Evolutionary conservation across 192 early-diverging fungal species (phyloP).

Genomic region (Mycoemilia scoparia): DNA sequence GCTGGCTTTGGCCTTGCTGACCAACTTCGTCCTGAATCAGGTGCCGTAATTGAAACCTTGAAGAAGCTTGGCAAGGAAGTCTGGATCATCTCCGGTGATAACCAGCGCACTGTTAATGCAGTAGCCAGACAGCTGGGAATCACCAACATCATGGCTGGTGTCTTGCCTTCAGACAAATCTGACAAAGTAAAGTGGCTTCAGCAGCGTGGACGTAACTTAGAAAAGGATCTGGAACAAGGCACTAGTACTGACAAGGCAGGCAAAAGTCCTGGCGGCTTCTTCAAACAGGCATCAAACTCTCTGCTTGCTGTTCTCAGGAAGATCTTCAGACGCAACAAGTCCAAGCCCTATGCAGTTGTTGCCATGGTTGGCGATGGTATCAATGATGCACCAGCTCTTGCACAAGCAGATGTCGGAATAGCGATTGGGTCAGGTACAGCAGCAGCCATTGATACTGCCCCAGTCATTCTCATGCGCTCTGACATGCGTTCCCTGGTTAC

Average conservation of each 20-base stretch:
- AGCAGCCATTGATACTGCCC: constrained; percentile 77
- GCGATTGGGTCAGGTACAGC: constrained; percentile 80
- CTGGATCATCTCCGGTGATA: constrained; percentile 87
- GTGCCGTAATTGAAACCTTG: constrained; percentile 46
- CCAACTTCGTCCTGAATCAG: constrained; percentile 61
- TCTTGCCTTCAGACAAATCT: constrained; percentile 77
- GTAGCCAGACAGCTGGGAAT: constrained; percentile 71
- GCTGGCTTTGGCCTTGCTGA: constrained; percentile 69
- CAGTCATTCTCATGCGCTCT: constrained; percentile 62
- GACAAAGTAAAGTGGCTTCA: constrained; percentile 56
- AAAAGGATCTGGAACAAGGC: too few relatives aligned
- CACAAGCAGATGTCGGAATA: constrained; percentile 78
- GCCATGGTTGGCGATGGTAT: constrained; percentile 94
- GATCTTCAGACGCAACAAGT: background rate
- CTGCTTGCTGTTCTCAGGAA: background rate
- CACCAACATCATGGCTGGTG: constrained; percentile 74
- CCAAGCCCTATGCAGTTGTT: constrained; percentile 32
- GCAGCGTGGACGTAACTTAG: constrained; percentile 15
- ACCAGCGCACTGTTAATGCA: constrained; percentile 54
- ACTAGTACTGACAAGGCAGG: too few relatives aligned
- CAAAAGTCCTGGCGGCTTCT: too few relatives aligned
- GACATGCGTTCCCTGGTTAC: constrained; percentile 61
- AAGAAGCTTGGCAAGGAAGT: constrained; percentile 55
- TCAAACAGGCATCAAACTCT: too few relatives aligned
- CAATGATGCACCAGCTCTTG: constrained; percentile 83